Conservation (phyloP, 257 asterid species). For the Lantana camara region DNA sequence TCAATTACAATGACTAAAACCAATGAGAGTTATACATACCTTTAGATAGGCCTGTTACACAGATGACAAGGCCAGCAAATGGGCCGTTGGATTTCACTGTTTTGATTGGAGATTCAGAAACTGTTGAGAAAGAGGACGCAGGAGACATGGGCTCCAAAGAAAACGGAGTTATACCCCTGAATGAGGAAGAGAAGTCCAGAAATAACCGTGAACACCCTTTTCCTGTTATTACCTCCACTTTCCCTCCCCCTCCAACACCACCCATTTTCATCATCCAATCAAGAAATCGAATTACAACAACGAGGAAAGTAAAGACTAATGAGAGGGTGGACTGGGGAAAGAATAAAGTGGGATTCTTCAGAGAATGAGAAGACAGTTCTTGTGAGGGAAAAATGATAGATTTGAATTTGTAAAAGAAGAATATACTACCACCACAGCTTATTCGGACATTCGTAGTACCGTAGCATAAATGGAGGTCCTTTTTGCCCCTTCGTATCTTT, state of each 20-base stretch:
- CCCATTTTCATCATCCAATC: slow-evolving; percentile 40
- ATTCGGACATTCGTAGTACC: slow-evolving; percentile 33
- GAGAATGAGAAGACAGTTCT: background rate
- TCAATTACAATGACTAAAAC: background rate
- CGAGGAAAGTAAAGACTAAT: background rate
- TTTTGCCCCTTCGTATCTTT: background rate
- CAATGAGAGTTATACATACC: slow-evolving; percentile 38
- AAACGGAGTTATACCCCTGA: slow-evolving; percentile 60
- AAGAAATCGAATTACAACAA: slow-evolving; percentile 3
- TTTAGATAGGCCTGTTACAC: slow-evolving; percentile 93
- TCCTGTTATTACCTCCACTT: slow-evolving; percentile 73
- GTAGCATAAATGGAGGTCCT: slow-evolving; percentile 32
- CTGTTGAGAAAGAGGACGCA: slow-evolving; percentile 45
- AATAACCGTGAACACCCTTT: slow-evolving; percentile 88
- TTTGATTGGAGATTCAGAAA: slow-evolving; percentile 45
- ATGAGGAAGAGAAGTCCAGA: slow-evolving; percentile 69
- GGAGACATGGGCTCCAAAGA: slow-evolving; percentile 61
- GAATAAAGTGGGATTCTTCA: background rate
- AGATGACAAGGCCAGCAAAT: slow-evolving; percentile 81
- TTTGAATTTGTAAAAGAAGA: slow-evolving; percentile 32
- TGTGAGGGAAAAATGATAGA: slow-evolving; percentile 33
- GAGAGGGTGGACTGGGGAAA: background rate
- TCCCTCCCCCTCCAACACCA: slow-evolving; percentile 54
- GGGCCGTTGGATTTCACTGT: slow-evolving; percentile 49
- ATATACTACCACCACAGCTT: slow-evolving; percentile 7